Evolutionary conservation across 2,329 filamentous ascomycete genomes (phyloP).

Genomic region (Phialocephala subalpina): DNA sequence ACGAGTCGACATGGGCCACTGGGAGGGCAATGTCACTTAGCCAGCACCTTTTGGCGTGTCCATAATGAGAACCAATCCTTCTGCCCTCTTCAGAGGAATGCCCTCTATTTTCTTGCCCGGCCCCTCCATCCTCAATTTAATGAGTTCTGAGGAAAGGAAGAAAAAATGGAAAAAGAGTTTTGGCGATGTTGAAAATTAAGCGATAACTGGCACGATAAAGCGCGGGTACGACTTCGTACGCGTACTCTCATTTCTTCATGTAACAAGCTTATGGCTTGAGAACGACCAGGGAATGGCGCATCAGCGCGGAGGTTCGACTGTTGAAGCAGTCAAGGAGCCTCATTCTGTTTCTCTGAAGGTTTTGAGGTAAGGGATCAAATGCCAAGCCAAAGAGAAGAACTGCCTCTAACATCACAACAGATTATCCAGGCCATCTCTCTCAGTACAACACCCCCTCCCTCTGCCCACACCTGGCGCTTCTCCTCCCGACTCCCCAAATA

Average conservation of each 20-base stretch:
- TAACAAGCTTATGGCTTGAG: conserved; percentile 32
- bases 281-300: conserved; percentile 40
- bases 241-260: conserved; percentile 3
- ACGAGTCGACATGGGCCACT: too few species aligned
- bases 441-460: conserved; percentile 72
- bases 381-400: not conserved
- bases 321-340: conserved; percentile 68
- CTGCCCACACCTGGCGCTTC: conserved; percentile 51
- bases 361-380: conserved; percentile 58
- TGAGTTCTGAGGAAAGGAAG: not conserved
- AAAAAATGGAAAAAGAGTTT: conserved; percentile 21
- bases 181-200: conserved; percentile 11
- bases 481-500: conserved; percentile 53
- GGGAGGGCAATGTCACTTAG: conserved; percentile 20
- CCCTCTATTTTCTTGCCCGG: conserved; percentile 22
- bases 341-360: conserved; percentile 84
- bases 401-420: conserved; percentile 52
- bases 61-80: conserved; percentile 51
- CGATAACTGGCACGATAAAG: conserved; percentile 2
- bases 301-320: conserved; percentile 39
- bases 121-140: not conserved
- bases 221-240: conserved; percentile 24
- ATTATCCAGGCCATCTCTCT: conserved; percentile 82
- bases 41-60: conserved; percentile 59
- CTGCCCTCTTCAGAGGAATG: conserved; percentile 49